Evolutionary conservation across 2,329 filamentous ascomycete genomes (phyloP).

Genomic region (Trichothecium roseum): DNA sequence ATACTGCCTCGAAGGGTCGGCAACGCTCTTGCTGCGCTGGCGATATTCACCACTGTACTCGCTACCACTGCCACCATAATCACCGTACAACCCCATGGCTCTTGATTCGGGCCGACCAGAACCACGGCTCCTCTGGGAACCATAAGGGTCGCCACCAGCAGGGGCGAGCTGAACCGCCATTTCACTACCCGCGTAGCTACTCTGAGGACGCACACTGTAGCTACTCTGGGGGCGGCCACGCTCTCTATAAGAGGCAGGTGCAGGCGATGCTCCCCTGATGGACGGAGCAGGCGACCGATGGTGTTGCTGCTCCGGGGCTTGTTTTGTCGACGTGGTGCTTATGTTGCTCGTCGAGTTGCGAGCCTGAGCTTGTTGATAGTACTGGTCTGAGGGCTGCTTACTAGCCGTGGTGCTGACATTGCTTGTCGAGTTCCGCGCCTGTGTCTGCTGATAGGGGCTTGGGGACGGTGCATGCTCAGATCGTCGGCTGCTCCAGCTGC

Average conservation of each 20-base stretch:
- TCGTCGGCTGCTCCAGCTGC: too few relatives aligned
- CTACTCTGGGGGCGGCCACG: slow-evolving; percentile 11
- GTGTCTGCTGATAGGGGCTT: too few relatives aligned
- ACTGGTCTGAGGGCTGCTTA: too few relatives aligned
- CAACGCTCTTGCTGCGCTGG: slow-evolving; percentile 72
- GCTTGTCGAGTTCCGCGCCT: too few relatives aligned
- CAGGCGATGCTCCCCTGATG: slow-evolving; percentile 1
- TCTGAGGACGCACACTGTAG: slow-evolving; percentile 34
- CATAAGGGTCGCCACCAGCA: slow-evolving; percentile 45
- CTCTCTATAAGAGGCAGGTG: slow-evolving; percentile 4
- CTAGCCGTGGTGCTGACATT: too few relatives aligned
- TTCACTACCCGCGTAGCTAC: slow-evolving; percentile 38
- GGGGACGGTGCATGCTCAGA: too few relatives aligned
- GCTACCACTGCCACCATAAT: slow-evolving; percentile 42
- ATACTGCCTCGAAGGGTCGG: slow-evolving; percentile 70
- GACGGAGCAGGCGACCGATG: not conserved
- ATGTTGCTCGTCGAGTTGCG: too few relatives aligned
- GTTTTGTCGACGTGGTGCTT: too few relatives aligned
- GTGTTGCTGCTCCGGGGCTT: too few relatives aligned
- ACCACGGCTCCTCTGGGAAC: slow-evolving; percentile 41
- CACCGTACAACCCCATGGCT: slow-evolving; percentile 48
- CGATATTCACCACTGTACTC: slow-evolving; percentile 51
- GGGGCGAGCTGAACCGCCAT: slow-evolving; percentile 62
- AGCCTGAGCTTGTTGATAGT: too few relatives aligned
- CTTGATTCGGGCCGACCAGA: slow-evolving; percentile 36